Percentiles rank a stretch among this genome's conserved stretches.
These are phyloP conservation scores for Whalleya microplaca DNA, from an alignment of 2,329 filamentous ascomycete genomes.

Conservation along the genomic window DNA sequence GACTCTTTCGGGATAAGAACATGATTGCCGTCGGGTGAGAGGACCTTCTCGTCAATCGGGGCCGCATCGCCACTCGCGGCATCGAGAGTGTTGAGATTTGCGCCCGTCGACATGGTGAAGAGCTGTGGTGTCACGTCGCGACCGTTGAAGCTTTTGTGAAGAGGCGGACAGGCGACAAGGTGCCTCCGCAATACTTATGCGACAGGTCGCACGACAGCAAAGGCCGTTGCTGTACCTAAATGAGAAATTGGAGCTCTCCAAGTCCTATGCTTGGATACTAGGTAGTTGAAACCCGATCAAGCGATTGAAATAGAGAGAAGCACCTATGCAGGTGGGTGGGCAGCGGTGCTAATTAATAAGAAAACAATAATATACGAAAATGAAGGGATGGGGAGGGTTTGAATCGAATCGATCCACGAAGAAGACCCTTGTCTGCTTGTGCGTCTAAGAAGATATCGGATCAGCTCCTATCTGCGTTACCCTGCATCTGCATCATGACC, in stretches of 20 bases:
- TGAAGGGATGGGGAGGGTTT: too few relatives aligned
- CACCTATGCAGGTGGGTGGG: too few relatives aligned
- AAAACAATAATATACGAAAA: too few relatives aligned
- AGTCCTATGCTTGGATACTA: too few relatives aligned
- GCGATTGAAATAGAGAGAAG: too few relatives aligned
- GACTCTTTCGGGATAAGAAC: slow-evolving; percentile 13
- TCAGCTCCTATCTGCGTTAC: background rate
- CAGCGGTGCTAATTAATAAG: too few relatives aligned
- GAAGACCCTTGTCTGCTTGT: too few relatives aligned
- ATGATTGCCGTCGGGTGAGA: slow-evolving; percentile 11
- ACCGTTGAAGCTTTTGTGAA: background rate
- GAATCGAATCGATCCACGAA: too few relatives aligned
- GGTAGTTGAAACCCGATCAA: too few relatives aligned
- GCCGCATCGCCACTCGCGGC: slow-evolving; percentile 11
- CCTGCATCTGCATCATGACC: background rate
- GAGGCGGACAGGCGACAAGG: too few relatives aligned
- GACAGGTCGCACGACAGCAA: background rate
- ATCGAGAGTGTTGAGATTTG: slow-evolving; percentile 20
- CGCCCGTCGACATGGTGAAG: slow-evolving; percentile 26
- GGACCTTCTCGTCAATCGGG: slow-evolving; percentile 13
- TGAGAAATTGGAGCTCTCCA: too few relatives aligned
- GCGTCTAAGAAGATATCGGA: too few relatives aligned
- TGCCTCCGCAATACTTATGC: background rate
- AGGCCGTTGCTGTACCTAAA: background rate
- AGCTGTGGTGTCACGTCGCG: background rate